Percentiles rank a stretch among this genome's conserved stretches.
Conservation (phyloP, 2,329 filamentous ascomycete species). For the Chaetomium sp. region DNA sequence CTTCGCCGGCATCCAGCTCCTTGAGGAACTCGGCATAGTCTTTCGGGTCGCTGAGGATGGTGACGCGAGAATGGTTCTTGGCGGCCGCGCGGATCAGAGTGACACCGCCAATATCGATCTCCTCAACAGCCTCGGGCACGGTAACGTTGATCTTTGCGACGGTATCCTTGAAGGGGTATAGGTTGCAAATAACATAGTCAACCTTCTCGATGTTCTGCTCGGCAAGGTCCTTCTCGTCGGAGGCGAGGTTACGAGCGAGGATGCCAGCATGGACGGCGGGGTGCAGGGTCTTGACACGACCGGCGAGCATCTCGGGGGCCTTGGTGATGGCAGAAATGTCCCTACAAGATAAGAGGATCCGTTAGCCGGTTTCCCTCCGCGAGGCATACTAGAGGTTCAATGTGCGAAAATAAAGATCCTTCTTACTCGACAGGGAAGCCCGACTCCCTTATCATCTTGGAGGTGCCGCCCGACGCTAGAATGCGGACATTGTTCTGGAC, state of each 20-base stretch:
- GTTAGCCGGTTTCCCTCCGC: slow-evolving; percentile 2
- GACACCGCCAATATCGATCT: slow-evolving; percentile 97
- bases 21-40: slow-evolving; percentile 93
- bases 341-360: slow-evolving; percentile 39
- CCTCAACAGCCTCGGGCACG: slow-evolving; percentile 92
- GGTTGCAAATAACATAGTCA: slow-evolving; percentile 94
- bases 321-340: slow-evolving; percentile 97
- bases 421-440: slow-evolving; percentile 86
- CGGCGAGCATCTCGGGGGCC: slow-evolving; percentile 93
- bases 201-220: slow-evolving; percentile 94
- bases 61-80: slow-evolving; percentile 95
- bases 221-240: slow-evolving; percentile 93
- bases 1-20: slow-evolving; percentile 80
- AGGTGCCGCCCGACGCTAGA: slow-evolving; percentile 89
- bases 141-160: slow-evolving; percentile 96
- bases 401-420: slow-evolving; percentile 24
- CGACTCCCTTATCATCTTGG: slow-evolving; percentile 93
- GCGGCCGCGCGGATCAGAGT: slow-evolving; percentile 93
- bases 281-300: slow-evolving; percentile 83
- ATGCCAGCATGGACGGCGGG: slow-evolving; percentile 88
- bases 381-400: background rate
- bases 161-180: slow-evolving; percentile 99
- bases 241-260: slow-evolving; percentile 85
- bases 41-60: slow-evolving; percentile 86
- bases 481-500: slow-evolving; percentile 85